Base-by-base conservation (phyloP, 768 basidiomycete species). In the Russula emetica region DNA sequence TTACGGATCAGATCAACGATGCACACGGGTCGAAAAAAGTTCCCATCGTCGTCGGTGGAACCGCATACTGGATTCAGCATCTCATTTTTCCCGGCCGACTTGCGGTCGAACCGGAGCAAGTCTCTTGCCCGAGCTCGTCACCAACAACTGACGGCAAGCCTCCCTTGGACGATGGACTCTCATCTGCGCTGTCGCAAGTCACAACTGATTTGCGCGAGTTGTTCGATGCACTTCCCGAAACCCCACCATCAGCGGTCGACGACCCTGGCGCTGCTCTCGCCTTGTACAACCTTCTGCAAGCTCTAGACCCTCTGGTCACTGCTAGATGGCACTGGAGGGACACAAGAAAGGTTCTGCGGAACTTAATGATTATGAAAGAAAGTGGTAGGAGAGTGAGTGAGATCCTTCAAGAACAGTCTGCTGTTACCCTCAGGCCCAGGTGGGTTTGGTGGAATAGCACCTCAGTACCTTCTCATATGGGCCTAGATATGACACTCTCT, bases 21-120 rank as follows among this genome's bases (percentile, higher is more conserved):
- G 86, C 88, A 10, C 85, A 92, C 69, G 66, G 69, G 44, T 77
- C 80, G 63, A 73, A 80, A 3, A 76, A 87, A 62, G 73, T 98
- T 7, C 96, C 97, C 0, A 90, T 99, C 61, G 78, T 96, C 8
- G 94, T 96, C 52, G 97, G 97, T 3, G 97, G 97, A 6, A 98
- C 97, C 2, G 85, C 92, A 4, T 99, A 99, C 72, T 99, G 95
- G 88, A 90, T 96, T 28, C 96, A 99, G 70, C 92, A 99, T 72
- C 84, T 97, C 44, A 78, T 98, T 14, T 98, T 98, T 71, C 91
- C 94, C 0, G 85, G 87, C 70, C 83, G 89, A 26, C 78, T 94
- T 40, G 76, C 74, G 8, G 69, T 74, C 20, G 68, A 75, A 16
- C 59, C 71, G 34, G 54, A 63, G 11, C 63, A 55, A 20, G 32